A percentile compares a stretch with the other conserved stretches of the same genome.
Evolutionary conservation across 2,329 filamentous ascomycete genomes (phyloP).

Genomic region (Colletotrichum agaves): DNA sequence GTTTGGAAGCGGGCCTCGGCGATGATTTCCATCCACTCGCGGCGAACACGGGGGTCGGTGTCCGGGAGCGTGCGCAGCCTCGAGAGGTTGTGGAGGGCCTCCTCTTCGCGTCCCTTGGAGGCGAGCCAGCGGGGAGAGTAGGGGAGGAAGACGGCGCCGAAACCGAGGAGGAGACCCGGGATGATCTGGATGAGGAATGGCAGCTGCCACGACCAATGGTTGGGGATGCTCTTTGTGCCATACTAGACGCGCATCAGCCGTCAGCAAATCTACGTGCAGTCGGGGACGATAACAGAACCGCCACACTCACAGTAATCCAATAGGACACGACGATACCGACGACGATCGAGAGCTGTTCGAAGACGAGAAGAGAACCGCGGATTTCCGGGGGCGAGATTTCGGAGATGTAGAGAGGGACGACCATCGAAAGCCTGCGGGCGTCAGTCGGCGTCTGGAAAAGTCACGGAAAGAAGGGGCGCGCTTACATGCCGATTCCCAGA

Average conservation of each 20-base stretch:
- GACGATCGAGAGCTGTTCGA: slow-evolving; percentile 46
- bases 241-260: not conserved
- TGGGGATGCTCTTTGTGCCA: slow-evolving; percentile 39
- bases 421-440: slow-evolving; percentile 53
- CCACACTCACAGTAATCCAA: slow-evolving; percentile 40
- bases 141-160: slow-evolving; percentile 42
- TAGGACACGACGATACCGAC: slow-evolving; percentile 46
- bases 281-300: rapidly evolving
- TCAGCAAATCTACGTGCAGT: too few species aligned
- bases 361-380: slow-evolving; percentile 48
- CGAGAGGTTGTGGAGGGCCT: slow-evolving; percentile 41
- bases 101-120: slow-evolving; percentile 49
- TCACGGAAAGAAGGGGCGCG: rapidly evolving
- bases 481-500: slow-evolving; percentile 55
- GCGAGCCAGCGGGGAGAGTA: slow-evolving; percentile 44
- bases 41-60: slow-evolving; percentile 37
- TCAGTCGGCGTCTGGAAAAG: not conserved
- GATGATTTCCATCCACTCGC: slow-evolving; percentile 39
- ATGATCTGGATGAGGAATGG: slow-evolving; percentile 46
- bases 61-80: slow-evolving; percentile 38
- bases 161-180: slow-evolving; percentile 40
- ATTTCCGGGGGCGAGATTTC: slow-evolving; percentile 52
- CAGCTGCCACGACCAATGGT: slow-evolving; percentile 43
- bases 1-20: slow-evolving; percentile 36
- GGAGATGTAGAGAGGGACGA: slow-evolving; percentile 57